Conservation (phyloP, 2,329 filamentous ascomycete genomes). For the Fusarium vanettenii region DNA sequence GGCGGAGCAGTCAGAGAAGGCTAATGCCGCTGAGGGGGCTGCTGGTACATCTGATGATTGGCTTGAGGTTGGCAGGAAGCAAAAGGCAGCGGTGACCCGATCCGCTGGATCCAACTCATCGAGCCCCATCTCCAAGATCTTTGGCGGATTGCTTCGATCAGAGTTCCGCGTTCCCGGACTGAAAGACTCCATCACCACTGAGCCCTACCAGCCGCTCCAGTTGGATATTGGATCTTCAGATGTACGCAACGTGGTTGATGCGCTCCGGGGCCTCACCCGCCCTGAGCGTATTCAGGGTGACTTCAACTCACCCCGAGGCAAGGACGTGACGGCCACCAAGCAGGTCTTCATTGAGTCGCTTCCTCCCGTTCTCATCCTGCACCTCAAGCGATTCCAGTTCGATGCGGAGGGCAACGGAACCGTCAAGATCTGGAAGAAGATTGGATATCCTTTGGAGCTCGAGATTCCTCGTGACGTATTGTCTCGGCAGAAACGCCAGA, state of each 20-base stretch:
- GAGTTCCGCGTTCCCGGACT: slow-evolving; percentile 88
- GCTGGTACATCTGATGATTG: slow-evolving; percentile 66
- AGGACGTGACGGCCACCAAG: slow-evolving; percentile 84
- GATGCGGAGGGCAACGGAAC: slow-evolving; percentile 83
- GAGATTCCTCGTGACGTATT: slow-evolving; percentile 94
- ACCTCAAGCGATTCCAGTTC: slow-evolving; percentile 97
- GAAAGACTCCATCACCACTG: slow-evolving; percentile 90
- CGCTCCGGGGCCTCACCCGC: slow-evolving; percentile 84
- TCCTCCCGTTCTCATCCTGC: slow-evolving; percentile 91
- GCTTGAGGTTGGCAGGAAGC: slow-evolving; percentile 94
- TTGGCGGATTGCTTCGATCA: slow-evolving; percentile 89
- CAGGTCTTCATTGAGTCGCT: slow-evolving; percentile 94
- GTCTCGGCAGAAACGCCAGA: slow-evolving; percentile 75
- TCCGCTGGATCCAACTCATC: slow-evolving; percentile 81
- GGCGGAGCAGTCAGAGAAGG: slow-evolving; percentile 47
- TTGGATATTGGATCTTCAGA: slow-evolving; percentile 91
- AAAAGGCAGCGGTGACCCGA: slow-evolving; percentile 86
- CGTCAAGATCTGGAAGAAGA: slow-evolving; percentile 98
- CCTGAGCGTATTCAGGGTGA: slow-evolving; percentile 88
- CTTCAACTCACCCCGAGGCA: slow-evolving; percentile 82
- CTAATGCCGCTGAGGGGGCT: slow-evolving; percentile 42
- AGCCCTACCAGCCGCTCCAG: slow-evolving; percentile 94
- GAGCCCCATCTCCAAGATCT: slow-evolving; percentile 93
- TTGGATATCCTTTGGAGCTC: slow-evolving; percentile 93
- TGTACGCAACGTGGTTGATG: slow-evolving; percentile 91